A percentile compares a stretch with the other conserved stretches of the same genome.
Evolutionary conservation across 495 filamentous ascomycete genomes (phyloP).

Genomic region (Lentithecium fluviatile): DNA sequence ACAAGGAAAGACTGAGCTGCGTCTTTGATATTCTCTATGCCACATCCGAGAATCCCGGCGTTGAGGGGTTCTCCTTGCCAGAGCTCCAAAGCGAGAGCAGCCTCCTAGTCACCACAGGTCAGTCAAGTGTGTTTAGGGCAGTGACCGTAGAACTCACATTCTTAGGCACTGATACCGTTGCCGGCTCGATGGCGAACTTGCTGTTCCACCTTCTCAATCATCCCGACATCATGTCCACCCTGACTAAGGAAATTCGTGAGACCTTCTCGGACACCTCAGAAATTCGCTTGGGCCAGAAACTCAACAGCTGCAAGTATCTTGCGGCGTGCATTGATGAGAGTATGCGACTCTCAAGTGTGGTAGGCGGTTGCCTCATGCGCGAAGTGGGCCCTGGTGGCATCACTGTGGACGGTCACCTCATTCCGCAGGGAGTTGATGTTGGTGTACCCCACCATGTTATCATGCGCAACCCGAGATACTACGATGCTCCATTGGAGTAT

Average conservation of each 20-base stretch:
- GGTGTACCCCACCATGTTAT: no score
- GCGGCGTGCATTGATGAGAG: constrained; percentile 6
- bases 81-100: no score
- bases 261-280: not conserved
- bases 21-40: no score
- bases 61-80: no score
- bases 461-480: no score
- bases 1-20: no score
- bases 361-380: not conserved
- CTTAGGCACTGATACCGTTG: constrained; percentile 6
- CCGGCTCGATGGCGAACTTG: not conserved
- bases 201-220: not conserved
- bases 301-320: not conserved
- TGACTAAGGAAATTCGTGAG: not conserved
- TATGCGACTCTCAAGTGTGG: not conserved
- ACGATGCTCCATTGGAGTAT: no score
- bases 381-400: not conserved
- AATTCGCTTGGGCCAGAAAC: not conserved
- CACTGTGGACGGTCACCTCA: not conserved
- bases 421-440: constrained; percentile 7
- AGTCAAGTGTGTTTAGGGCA: no score
- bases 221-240: not conserved
- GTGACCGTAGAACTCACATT: not conserved
- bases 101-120: no score
- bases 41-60: no score